Percentiles rank a stretch among this genome's conserved stretches.
These are phyloP conservation scores for Scheffersomyces parashehatae DNA, from an alignment of 1,139 yeast species.

Conservation along the genomic window DNA sequence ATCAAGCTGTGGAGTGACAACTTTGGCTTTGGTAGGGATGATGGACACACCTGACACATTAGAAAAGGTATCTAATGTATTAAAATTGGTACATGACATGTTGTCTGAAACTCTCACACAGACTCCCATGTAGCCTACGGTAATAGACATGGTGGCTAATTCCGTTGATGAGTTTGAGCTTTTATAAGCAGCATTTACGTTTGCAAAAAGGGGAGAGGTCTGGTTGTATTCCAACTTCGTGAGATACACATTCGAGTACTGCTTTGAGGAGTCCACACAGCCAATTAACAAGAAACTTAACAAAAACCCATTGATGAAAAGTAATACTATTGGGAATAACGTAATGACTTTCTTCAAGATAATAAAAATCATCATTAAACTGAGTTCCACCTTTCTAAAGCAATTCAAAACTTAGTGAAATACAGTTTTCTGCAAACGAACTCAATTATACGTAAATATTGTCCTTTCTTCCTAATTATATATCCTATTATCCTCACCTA, in stretches of 20 bases:
- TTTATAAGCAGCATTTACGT: conserved; percentile 32
- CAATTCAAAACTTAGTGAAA: conserved; percentile 1
- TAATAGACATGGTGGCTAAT: conserved; percentile 35
- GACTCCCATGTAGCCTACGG: conserved; percentile 53
- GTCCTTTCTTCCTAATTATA: neutral
- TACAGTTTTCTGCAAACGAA: neutral
- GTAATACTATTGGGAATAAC: conserved; percentile 12
- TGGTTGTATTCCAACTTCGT: conserved; percentile 48
- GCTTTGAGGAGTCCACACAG: conserved; percentile 38
- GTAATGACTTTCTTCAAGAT: conserved; percentile 4
- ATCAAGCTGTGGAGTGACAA: conserved; percentile 29
- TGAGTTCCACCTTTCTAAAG: conserved; percentile 4
- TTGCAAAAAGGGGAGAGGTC: conserved; percentile 36
- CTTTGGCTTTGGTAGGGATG: conserved; percentile 17
- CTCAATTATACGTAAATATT: neutral
- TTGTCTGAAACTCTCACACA: conserved; percentile 37
- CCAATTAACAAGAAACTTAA: conserved; percentile 56
- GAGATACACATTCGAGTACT: conserved; percentile 49
- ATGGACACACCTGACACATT: conserved; percentile 26
- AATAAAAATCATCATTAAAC: conserved; percentile 1
- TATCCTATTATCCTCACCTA: neutral
- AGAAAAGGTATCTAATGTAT: conserved; percentile 20
- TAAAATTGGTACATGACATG: conserved; percentile 34
- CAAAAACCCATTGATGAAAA: conserved; percentile 41
- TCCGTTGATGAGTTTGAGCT: conserved; percentile 17